phyloP scores from a whole-genome alignment of 2,329 filamentous ascomycete genomes.

The Colletotrichum eremochloae region DNA sequence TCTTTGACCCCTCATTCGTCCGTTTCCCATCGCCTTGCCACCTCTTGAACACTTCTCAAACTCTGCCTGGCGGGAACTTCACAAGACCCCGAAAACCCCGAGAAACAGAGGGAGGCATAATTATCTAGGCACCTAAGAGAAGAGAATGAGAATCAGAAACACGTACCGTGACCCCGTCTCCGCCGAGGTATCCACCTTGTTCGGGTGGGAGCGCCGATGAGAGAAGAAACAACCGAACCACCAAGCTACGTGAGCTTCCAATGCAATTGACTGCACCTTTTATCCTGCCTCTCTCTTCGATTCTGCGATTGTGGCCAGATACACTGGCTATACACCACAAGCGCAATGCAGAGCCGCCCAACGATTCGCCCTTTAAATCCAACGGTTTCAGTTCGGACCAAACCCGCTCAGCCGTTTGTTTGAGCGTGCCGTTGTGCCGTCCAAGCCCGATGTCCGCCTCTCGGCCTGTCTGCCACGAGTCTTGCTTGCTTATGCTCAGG shows the following conservation, averaged over 20 bases:
- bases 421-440: constrained; percentile 36
- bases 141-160: constrained; percentile 5
- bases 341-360: constrained; percentile 27
- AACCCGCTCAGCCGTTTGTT: constrained; percentile 30
- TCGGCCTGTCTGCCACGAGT: constrained; percentile 4
- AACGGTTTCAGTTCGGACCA: constrained; percentile 25
- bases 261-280: not conserved
- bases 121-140: too few relatives aligned
- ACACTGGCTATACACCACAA: not conserved
- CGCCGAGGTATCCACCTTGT: constrained; percentile 29
- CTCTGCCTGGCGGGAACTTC: not conserved
- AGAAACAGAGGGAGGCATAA: not conserved
- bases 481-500: not conserved
- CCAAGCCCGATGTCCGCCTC: constrained; percentile 27
- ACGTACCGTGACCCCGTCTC: constrained; percentile 21
- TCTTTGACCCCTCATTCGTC: constrained; percentile 28
- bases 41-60: constrained; percentile 19
- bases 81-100: not conserved
- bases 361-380: not conserved
- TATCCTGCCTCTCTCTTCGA: not conserved
- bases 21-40: constrained; percentile 22
- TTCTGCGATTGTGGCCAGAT: not conserved
- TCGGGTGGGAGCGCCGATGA: constrained; percentile 17
- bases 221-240: constrained; percentile 26
- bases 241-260: constrained; percentile 8